These are phyloP conservation scores for Verbena officinalis DNA, from an alignment of 257 asterid genomes.

Conservation along the genomic window DNA sequence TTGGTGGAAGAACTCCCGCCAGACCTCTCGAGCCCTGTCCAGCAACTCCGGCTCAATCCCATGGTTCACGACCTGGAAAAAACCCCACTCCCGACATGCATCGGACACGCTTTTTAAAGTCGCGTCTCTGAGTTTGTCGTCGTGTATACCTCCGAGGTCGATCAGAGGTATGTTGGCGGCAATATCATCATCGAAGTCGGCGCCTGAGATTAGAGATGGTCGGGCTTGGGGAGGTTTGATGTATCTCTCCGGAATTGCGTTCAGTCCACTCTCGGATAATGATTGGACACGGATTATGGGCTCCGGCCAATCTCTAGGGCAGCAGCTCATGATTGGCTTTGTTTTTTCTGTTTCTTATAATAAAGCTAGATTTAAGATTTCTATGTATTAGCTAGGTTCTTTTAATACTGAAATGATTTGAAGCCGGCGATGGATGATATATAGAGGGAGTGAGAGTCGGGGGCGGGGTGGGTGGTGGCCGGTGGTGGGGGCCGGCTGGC, in stretches of 20 bases:
- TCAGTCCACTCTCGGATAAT: conserved; percentile 41
- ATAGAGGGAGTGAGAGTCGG: neutral
- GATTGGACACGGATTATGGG: conserved; percentile 62
- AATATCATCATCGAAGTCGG: conserved; percentile 17
- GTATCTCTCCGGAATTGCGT: conserved; percentile 45
- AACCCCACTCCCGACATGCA: conserved; percentile 59
- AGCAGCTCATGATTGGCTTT: conserved; percentile 20
- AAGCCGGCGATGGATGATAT: neutral
- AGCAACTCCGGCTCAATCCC: conserved; percentile 45
- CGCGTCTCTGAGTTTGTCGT: neutral
- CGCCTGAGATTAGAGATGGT: conserved; percentile 10
- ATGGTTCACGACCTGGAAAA: conserved; percentile 63
- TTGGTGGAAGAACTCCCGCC: conserved; percentile 56
- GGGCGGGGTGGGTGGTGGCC: neutral
- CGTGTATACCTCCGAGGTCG: conserved; percentile 33
- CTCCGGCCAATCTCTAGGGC: conserved; percentile 57
- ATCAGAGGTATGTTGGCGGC: conserved; percentile 42
- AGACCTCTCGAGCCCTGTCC: conserved; percentile 46
- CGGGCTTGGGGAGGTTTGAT: conserved; percentile 40
- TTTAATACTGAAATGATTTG: neutral
- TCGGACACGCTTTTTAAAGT: conserved; percentile 31
- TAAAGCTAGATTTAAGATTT: no score
- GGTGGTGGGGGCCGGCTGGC: conserved; percentile 4
- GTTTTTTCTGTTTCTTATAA: no score
- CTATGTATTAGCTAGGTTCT: no score